Percentiles rank a stretch among this genome's conserved stretches.
Conservation (phyloP, 2,329 filamentous ascomycete species). For the Aspergillus versicolor region DNA sequence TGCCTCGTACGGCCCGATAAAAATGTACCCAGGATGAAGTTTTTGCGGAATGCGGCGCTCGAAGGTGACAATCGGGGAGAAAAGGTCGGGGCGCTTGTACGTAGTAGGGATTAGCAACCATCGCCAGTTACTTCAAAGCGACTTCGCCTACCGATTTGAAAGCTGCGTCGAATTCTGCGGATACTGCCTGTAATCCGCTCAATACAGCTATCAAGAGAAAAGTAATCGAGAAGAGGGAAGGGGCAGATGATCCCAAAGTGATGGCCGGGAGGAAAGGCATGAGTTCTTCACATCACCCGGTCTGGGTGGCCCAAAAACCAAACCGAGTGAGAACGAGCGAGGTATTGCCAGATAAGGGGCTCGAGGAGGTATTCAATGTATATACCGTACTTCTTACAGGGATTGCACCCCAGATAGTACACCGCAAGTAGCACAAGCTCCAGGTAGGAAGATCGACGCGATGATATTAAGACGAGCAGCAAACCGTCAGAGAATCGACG, state of each 20-base stretch:
- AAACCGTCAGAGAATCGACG: conserved; percentile 1
- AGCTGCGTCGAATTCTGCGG: conserved; percentile 31
- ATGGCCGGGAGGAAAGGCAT: conserved; percentile 25
- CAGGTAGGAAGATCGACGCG: background rate
- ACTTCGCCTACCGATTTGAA: conserved; percentile 37
- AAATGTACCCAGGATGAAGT: conserved; percentile 50
- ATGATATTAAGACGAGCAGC: conserved; percentile 6
- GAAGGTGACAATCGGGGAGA: conserved; percentile 35
- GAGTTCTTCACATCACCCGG: conserved; percentile 26
- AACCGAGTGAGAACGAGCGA: conserved; percentile 1
- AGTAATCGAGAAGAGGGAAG: conserved; percentile 10
- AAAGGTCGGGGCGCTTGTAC: conserved; percentile 40
- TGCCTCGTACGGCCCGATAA: conserved; percentile 51
- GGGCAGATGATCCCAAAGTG: conserved; percentile 15
- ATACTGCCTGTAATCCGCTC: conserved; percentile 15
- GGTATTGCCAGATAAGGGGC: background rate
- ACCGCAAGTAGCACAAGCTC: background rate
- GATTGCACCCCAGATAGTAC: background rate
- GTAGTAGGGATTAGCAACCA: background rate
- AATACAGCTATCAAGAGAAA: conserved; percentile 21
- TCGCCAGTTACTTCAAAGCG: background rate
- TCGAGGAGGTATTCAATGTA: background rate
- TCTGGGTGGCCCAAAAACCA: background rate
- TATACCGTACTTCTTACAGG: background rate
- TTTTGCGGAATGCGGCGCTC: conserved; percentile 29